Base-by-base conservation (phyloP, 2,329 filamentous ascomycete genomes). In the Colletotrichum abscissum region DNA sequence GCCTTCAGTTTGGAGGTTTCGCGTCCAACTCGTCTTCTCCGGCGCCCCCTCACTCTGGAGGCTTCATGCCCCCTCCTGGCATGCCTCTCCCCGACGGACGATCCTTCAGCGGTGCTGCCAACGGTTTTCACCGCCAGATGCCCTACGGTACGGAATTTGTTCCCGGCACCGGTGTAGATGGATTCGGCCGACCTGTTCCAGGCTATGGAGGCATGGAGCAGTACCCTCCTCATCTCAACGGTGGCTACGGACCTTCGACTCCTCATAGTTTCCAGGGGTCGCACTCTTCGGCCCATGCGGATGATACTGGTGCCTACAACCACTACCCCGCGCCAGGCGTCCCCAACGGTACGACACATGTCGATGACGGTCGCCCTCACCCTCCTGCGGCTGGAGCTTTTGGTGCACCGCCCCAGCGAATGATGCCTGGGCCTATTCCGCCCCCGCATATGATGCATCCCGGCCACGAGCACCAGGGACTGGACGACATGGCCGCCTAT, bases 231-330 rank as follows among this genome's bases (percentile, higher is more conserved):
- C 78, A 81, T 72, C 58, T 35, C 49, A 81, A 80, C 75, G 42
- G 42, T 49, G 83, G 81, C 75, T 88, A 88, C 77, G 87, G 86
- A 3, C 88, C 89, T 2, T 86, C 87, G 1, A 90, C 89, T 2
- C 88, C 89, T 4, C 89, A 89, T 74, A 92, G 89, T 79, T 90
- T 90, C 77, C 90, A 91, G 68, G 90, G 87, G 46, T 92, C 90
- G 2, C 90, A 91, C 73, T 86, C 88, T 46, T 90, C 90, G 1
- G 84, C 81, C 5, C 85, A 86, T 56, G 84, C 82, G 19, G 86
- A 86, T 52, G 86, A 88, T 14, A 83, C 81, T 35, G 83, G 82
- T 69, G 79, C 84, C 67, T 83, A 81, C 66, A 82, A 80, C 30
- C 85, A 84, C 73, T 84, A 83, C 54, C 78, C 81, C 63, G 77